These are phyloP conservation scores for Cladorrhinum sp. DNA, from an alignment of 2,329 filamentous ascomycete genomes.

Conservation along the genomic window DNA sequence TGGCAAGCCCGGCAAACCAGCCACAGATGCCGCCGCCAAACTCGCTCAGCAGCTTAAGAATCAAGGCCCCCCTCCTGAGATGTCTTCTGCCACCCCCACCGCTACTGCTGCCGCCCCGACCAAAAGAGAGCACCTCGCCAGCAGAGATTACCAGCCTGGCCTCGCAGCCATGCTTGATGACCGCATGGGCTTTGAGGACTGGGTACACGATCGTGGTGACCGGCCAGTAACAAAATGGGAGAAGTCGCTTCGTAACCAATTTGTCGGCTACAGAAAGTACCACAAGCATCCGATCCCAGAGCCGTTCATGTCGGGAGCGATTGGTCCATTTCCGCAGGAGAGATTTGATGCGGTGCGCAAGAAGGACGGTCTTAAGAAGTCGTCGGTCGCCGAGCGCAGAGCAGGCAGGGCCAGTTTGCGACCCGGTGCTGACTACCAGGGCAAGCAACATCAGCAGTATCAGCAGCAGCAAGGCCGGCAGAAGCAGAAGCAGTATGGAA, in stretches of 20 bases:
- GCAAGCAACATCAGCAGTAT: not conserved
- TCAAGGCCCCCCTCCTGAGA: not conserved
- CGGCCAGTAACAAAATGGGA: not conserved
- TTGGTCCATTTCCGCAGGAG: slow-evolving; percentile 7
- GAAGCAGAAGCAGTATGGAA: not conserved
- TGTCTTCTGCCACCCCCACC: not conserved
- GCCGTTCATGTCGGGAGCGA: slow-evolving; percentile 19
- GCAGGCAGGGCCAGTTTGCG: slow-evolving; percentile 3
- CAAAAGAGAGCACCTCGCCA: not conserved
- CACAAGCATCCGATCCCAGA: slow-evolving; percentile 9
- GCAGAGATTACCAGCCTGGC: slow-evolving; percentile 16
- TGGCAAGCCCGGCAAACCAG: not conserved
- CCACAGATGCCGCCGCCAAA: not conserved
- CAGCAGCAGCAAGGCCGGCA: too few species aligned
- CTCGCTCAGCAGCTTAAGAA: not conserved
- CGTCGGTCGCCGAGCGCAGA: not conserved
- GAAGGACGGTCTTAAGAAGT: not conserved
- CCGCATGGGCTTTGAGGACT: slow-evolving; percentile 27
- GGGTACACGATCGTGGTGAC: slow-evolving; percentile 16
- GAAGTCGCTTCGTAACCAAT: not conserved
- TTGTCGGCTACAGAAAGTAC: slow-evolving; percentile 11
- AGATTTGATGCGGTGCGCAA: not conserved
- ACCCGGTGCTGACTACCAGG: not conserved
- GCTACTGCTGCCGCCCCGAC: not conserved
- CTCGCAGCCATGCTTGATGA: slow-evolving; percentile 23